These are phyloP conservation scores for Centrapalus pauciflorus DNA, from an alignment of 129 eudicot species.

Conservation along the genomic window DNA sequence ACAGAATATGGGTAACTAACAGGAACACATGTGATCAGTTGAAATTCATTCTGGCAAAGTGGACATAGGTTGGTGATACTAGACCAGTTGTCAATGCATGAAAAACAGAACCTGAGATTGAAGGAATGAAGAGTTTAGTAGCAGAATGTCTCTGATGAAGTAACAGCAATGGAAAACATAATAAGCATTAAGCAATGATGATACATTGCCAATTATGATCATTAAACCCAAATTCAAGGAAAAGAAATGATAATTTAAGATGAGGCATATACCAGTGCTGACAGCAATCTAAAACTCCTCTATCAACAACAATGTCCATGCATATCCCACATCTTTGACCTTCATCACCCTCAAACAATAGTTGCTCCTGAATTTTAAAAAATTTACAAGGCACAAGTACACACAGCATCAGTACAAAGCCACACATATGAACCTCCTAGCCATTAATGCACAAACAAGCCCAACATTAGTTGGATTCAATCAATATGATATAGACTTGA, in stretches of 20 bases:
- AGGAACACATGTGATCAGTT: slow-evolving; percentile 90
- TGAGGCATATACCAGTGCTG: slow-evolving; percentile 71
- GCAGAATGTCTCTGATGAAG: slow-evolving; percentile 9
- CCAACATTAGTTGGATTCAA: slow-evolving; percentile 5
- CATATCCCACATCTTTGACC: slow-evolving; percentile 96
- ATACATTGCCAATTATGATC: not conserved
- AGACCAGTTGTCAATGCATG: slow-evolving; percentile 99
- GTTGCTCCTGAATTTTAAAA: slow-evolving; percentile 44
- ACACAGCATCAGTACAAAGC: not conserved
- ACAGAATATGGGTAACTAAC: slow-evolving; percentile 53
- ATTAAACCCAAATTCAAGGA: not conserved
- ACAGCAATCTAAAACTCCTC: slow-evolving; percentile 97
- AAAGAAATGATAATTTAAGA: not conserved
- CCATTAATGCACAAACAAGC: not conserved
- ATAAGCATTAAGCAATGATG: not conserved
- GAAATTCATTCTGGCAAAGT: slow-evolving; percentile 96
- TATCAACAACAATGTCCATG: slow-evolving; percentile 80
- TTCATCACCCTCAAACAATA: slow-evolving; percentile 70
- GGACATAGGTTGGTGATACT: slow-evolving; percentile 93
- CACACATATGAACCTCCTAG: slow-evolving; percentile 3
- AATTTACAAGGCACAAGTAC: not conserved
- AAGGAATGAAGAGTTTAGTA: slow-evolving; percentile 15
- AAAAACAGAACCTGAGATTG: slow-evolving; percentile 87
- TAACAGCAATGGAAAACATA: slow-evolving; percentile 11
- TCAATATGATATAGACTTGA: not conserved